Percentiles rank a stretch among this genome's conserved stretches.
phyloP scores from a whole-genome alignment of 495 filamentous ascomycete genomes.

The Cladorrhinum samala region DNA sequence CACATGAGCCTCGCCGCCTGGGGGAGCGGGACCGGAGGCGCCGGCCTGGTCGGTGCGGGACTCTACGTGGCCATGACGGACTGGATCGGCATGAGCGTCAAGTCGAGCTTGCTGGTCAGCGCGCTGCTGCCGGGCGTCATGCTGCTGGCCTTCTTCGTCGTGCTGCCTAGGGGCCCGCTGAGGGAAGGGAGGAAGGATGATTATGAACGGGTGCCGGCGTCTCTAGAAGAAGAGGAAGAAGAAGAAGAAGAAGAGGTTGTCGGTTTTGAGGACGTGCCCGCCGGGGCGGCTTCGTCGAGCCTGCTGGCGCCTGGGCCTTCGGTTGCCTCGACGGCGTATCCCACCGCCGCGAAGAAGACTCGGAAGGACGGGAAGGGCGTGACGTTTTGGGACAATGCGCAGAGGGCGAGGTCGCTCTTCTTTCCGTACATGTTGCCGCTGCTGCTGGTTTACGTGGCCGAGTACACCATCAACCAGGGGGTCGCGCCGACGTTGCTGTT shows the following conservation, averaged over 20 bases:
- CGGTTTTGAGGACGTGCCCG: slow-evolving; percentile 26
- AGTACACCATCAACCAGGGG: slow-evolving; percentile 95
- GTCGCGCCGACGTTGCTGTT: slow-evolving; percentile 87
- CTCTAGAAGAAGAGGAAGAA: slow-evolving; percentile 33
- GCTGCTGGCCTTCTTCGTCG: slow-evolving; percentile 74
- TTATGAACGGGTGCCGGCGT: slow-evolving; percentile 37
- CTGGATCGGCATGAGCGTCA: slow-evolving; percentile 64
- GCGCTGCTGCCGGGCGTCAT: slow-evolving; percentile 76
- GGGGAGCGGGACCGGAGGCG: slow-evolving; percentile 88
- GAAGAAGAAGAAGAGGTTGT: slow-evolving; percentile 35
- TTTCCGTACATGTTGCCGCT: slow-evolving; percentile 77
- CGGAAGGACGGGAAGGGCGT: slow-evolving; percentile 17
- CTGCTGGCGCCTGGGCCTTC: slow-evolving; percentile 31
- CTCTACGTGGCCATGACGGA: slow-evolving; percentile 80
- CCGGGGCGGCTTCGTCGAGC: slow-evolving; percentile 26
- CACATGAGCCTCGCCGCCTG: slow-evolving; percentile 85
- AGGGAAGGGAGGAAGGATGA: slow-evolving; percentile 27
- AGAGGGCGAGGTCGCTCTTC: slow-evolving; percentile 39
- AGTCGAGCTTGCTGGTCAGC: slow-evolving; percentile 63
- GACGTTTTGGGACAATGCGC: slow-evolving; percentile 42
- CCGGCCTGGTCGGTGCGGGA: slow-evolving; percentile 80
- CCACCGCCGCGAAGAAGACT: neutral
- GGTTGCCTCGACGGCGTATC: slow-evolving; percentile 25
- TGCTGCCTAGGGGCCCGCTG: slow-evolving; percentile 64
- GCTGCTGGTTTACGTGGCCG: slow-evolving; percentile 84